Percentiles rank a stretch among this genome's conserved stretches.
Evolutionary conservation across 495 filamentous ascomycete genomes (phyloP).

Genomic region (Daldinia concentrica): DNA sequence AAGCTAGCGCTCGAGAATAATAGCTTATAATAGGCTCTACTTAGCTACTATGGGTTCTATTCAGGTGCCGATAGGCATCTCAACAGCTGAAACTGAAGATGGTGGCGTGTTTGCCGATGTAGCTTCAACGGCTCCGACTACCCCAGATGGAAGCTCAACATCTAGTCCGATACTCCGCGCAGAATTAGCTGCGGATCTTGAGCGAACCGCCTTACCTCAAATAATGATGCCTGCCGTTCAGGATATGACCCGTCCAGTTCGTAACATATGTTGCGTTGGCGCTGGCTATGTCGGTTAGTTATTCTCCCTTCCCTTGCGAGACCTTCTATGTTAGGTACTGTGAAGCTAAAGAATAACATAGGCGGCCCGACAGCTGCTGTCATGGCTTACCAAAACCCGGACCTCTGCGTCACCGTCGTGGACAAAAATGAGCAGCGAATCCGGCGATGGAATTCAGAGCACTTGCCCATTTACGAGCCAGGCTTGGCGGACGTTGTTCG

Average conservation of each 20-base stretch:
- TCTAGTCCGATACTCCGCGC: constrained; percentile 54
- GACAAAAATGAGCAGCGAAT: constrained; percentile 74
- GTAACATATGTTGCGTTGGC: constrained; percentile 70
- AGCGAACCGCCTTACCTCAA: constrained; percentile 18
- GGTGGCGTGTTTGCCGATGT: constrained; percentile 5
- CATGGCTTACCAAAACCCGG: constrained; percentile 75
- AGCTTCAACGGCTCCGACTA: constrained; percentile 62
- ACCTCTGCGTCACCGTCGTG: constrained; percentile 74
- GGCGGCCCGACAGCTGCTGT: constrained; percentile 81
- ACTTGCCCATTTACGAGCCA: constrained; percentile 81
- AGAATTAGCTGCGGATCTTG: constrained; percentile 19
- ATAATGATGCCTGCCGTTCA: constrained; percentile 5
- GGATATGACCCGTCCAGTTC: constrained; percentile 45
- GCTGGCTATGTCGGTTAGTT: constrained; percentile 71
- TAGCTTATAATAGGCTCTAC: background rate
- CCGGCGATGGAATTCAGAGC: constrained; percentile 73
- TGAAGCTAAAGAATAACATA: constrained; percentile 41
- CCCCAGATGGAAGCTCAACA: constrained; percentile 59
- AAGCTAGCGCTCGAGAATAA: background rate
- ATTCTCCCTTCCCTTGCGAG: background rate
- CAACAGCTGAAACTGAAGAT: constrained; percentile 5
- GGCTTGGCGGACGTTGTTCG: constrained; percentile 74
- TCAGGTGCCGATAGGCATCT: background rate
- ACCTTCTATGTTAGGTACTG: too few species aligned
- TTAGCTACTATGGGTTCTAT: constrained; percentile 15